Evolutionary conservation across 352 stramenopile species (phyloP).

Genomic region (Phytophthora sojae): DNA sequence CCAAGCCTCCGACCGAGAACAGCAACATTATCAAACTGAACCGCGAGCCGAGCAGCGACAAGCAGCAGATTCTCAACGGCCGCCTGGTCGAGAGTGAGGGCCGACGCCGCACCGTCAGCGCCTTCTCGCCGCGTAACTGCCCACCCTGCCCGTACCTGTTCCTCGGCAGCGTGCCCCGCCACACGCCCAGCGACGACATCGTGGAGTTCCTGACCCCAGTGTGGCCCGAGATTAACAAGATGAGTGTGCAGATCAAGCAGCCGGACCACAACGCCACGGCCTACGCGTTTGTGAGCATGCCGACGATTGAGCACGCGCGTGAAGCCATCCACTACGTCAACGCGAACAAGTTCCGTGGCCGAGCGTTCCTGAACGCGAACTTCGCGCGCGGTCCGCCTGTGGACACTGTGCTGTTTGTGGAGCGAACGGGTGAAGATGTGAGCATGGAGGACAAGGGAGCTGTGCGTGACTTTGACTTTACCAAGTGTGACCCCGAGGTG

Average conservation of each 20-base stretch:
- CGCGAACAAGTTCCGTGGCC: slow-evolving; percentile 47
- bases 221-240: slow-evolving; percentile 51
- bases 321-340: slow-evolving; percentile 63
- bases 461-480: slow-evolving; percentile 58
- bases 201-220: slow-evolving; percentile 59
- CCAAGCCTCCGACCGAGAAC: slow-evolving; percentile 6
- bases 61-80: slow-evolving; percentile 10
- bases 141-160: slow-evolving; percentile 78
- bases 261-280: slow-evolving; percentile 40
- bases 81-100: slow-evolving; percentile 31
- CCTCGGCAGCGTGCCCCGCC: slow-evolving; percentile 65
- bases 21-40: slow-evolving; percentile 37
- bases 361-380: slow-evolving; percentile 61
- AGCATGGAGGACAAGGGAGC: slow-evolving; percentile 48
- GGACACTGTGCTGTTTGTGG: slow-evolving; percentile 71
- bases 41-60: slow-evolving; percentile 24
- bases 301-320: slow-evolving; percentile 56
- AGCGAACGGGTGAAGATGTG: slow-evolving; percentile 43
- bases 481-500: slow-evolving; percentile 45
- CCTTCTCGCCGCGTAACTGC: slow-evolving; percentile 45
- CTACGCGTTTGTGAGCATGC: slow-evolving; percentile 78
- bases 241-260: slow-evolving; percentile 71
- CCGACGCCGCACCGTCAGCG: slow-evolving; percentile 31
- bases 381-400: slow-evolving; percentile 78
- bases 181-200: slow-evolving; percentile 53